phyloP scores from a whole-genome alignment of 768 basidiomycete species.

The Leccinum variicolor region DNA sequence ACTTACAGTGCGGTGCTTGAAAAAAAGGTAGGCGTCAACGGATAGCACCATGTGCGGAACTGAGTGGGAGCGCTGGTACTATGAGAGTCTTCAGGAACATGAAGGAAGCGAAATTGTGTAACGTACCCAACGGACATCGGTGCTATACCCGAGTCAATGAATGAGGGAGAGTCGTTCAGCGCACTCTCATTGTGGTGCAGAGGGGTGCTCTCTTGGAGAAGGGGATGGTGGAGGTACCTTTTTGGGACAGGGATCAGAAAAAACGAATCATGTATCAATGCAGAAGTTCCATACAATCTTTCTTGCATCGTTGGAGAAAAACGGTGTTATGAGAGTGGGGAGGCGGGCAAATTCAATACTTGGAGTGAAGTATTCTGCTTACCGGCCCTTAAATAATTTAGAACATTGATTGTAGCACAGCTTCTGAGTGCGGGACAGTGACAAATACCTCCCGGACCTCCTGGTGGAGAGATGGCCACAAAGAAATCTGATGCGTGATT shows the following conservation, averaged over 20 bases:
- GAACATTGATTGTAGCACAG: slow-evolving; percentile 10
- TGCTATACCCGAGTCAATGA: neutral
- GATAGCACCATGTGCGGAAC: neutral
- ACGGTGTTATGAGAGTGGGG: neutral
- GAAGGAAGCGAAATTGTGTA: neutral
- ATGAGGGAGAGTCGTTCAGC: neutral
- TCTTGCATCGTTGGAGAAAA: slow-evolving; percentile 8
- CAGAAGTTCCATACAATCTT: slow-evolving; percentile 4
- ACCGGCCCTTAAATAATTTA: slow-evolving; percentile 9
- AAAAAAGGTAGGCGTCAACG: neutral
- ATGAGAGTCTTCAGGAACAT: slow-evolving; percentile 4
- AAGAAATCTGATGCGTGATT: neutral
- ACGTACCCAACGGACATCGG: slow-evolving; percentile 7
- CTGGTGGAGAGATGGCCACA: slow-evolving; percentile 1
- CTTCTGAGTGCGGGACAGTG: neutral
- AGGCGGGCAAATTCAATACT: neutral
- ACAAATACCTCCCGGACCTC: neutral
- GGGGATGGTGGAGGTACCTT: neutral
- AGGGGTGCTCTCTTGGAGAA: neutral
- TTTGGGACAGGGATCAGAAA: neutral
- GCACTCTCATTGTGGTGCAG: neutral
- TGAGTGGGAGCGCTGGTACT: neutral
- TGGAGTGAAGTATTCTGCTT: neutral
- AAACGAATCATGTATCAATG: too few species aligned
- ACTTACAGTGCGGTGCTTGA: slow-evolving; percentile 12